Evolutionary conservation across 1,139 yeast genomes (phyloP), one percentile per base, ranked within the genome.

Genomic region (Geotrichum bryndzae): DNA sequence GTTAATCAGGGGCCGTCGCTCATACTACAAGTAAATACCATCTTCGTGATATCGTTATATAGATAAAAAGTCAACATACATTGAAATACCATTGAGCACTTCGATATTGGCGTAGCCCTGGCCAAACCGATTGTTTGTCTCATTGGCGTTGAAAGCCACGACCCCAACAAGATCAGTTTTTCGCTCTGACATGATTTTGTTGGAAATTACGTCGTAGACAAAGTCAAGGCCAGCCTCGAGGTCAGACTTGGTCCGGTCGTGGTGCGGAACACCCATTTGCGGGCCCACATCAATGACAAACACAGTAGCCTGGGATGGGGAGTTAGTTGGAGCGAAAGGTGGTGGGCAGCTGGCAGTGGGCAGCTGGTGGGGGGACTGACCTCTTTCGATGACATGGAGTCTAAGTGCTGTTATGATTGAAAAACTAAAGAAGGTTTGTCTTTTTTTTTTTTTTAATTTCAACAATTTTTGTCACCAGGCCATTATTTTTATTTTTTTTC

Each of bases 151-250:
- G 31, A 77, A 77, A 0, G 78, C 74, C 1, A 83, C 73, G 2
- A 84, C 71, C 0, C 84, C 82, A 1, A 84, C 77, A 52, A 76
- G 74, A 67, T 86, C 90, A 3, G 85, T 80, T 68, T 84, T 85
- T 54, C 89, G 76, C 5, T 79, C 86, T 59, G 79, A 75, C 48
- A 78, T 56, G 11, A 78, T 68, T 69, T 84, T 81, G 46, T 76
- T 72, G 3, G 79, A 69, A 27, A 83, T 72, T 48, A 76, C 72
- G 63, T 81, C 80, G 65, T 76, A 73, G 18, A 83, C 73, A 66
- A 80, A 82, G 45, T 73, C 71, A 63, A 80, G 68, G 0, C 79
- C 79, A 57, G 72, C 69, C 4, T 79, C 79, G 48, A 83, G 67
- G 61, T 79, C 79, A 8, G 75, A 54, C 11, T 64, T 61, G 1